These are phyloP conservation scores for Globisporangium nunn DNA, from an alignment of 352 stramenopile species.

Conservation along the genomic window DNA sequence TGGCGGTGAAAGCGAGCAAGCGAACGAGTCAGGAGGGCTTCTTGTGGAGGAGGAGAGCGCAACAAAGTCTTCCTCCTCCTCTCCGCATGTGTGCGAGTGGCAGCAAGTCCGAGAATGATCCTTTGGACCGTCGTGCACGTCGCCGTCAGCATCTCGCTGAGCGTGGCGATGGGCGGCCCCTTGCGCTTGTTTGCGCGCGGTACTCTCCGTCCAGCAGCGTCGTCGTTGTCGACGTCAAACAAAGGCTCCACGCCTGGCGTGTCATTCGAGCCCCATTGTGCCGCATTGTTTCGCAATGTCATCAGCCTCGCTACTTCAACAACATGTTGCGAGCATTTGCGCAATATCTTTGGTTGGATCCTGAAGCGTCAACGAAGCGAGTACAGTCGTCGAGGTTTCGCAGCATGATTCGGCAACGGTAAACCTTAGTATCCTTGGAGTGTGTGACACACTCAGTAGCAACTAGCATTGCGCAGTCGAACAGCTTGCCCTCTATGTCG, in stretches of 20 bases:
- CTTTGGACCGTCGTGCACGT: not conserved
- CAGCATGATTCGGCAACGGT: no score
- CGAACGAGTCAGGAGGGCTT: no score
- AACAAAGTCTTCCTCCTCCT: no score
- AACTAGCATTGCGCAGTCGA: no score
- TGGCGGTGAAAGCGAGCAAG: no score
- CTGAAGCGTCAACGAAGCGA: slow-evolving; percentile 9
- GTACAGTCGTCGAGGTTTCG: not conserved
- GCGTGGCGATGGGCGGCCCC: no score
- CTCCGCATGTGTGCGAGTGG: not conserved
- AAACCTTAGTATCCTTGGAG: no score
- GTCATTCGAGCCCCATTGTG: not conserved
- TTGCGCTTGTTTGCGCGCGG: no score
- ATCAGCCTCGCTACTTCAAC: slow-evolving; percentile 1
- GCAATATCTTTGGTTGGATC: not conserved
- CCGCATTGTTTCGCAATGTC: slow-evolving; percentile 5
- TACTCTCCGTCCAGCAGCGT: no score
- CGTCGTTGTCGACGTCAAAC: not conserved
- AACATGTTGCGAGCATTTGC: not conserved
- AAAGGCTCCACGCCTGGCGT: not conserved
- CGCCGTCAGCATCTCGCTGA: not conserved
- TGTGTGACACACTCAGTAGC: not conserved
- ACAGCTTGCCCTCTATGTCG: no score
- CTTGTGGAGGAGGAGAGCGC: no score
- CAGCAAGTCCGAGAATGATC: not conserved